Evolutionary conservation across 2,329 filamentous ascomycete species (phyloP), one percentile per base, ranked within the genome.

Genomic region (Alternaria angustiovoidea): DNA sequence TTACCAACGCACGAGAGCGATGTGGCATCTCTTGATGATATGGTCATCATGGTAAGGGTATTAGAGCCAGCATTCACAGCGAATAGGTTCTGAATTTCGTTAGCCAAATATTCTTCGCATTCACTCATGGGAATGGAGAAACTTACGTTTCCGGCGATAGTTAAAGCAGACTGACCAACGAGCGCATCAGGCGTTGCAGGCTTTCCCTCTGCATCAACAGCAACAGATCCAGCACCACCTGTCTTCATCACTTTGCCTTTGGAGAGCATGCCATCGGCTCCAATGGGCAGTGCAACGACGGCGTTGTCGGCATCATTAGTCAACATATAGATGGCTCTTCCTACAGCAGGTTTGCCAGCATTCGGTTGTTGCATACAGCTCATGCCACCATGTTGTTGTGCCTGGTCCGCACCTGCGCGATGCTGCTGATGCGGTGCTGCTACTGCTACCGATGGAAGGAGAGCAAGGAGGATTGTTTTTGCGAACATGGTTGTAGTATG

Each of bases 291-390:
- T 0, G 85, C 82, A 1, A 87, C 78, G 2, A 88, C 79, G 0
- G 79, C 71, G 54, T 88, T 87, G 0, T 80, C 64, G 9, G 70
- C 73, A 2, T 84, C 80, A 65, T 89, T 89, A 36, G 83, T 86
- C 39, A 87, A 75, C 54, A 88, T 75, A 72, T 89, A 89, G 18
- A 88, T 68, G 0, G 85, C 86, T 68, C 84, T 84, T 28, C 66
- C 72, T 7, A 51, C 28, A 20, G 44, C 41, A 32, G 28, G n/a
- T 16, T 58, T 41, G 14, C 28, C 12, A 32, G 47, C 14, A 30
- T 48, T 47, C 38, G 48, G 53, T 51, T 57, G 54, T 41, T 55
- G 58, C 36, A 44, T 41, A 14, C 46, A 54, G 30, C 62, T 57
- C 36, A 36, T 55, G 16, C 42, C 49, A 43, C 16, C 56, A n/a